phyloP scores from a whole-genome alignment of 768 basidiomycete genomes.

The Tylopilus felleus region DNA sequence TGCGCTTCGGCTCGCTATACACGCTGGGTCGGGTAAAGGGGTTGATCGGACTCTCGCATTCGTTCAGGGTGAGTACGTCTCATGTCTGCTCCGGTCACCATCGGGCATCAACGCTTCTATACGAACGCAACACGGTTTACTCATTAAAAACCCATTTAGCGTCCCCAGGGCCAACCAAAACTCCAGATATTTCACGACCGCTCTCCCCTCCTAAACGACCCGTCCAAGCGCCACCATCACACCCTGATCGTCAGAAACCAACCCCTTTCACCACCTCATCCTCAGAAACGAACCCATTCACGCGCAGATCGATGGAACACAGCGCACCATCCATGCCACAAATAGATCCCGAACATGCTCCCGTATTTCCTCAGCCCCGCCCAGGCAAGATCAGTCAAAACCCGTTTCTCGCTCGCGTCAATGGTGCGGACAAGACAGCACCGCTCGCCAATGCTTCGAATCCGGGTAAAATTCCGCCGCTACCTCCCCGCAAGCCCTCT shows the following conservation, averaged over 20 bases:
- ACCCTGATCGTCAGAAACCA: slow-evolving; percentile 27
- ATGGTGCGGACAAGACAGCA: slow-evolving; percentile 7
- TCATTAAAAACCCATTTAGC: slow-evolving; percentile 18
- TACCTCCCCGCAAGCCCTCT: slow-evolving; percentile 37
- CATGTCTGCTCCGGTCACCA: not conserved
- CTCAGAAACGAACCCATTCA: slow-evolving; percentile 30
- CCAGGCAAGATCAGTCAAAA: slow-evolving; percentile 27
- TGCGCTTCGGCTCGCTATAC: slow-evolving; percentile 60
- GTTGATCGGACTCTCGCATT: slow-evolving; percentile 69
- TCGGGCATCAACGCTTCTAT: not conserved
- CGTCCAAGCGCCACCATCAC: slow-evolving; percentile 25
- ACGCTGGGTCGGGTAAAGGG: slow-evolving; percentile 57
- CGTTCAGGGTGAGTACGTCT: slow-evolving; percentile 56
- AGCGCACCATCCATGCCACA: not conserved
- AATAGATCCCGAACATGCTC: slow-evolving; percentile 5
- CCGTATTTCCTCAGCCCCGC: slow-evolving; percentile 13
- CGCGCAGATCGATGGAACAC: slow-evolving; percentile 21
- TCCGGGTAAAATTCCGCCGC: slow-evolving; percentile 27
- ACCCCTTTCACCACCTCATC: slow-evolving; percentile 19
- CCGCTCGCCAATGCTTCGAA: not conserved
- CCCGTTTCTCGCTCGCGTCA: slow-evolving; percentile 29
- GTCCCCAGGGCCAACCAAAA: slow-evolving; percentile 10
- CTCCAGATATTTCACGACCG: slow-evolving; percentile 3
- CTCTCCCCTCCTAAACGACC: slow-evolving; percentile 24
- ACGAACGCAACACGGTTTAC: not conserved